A percentile compares a stretch with the other conserved stretches of the same genome.
Conservation (phyloP, 208 protist species). For the Trypanosoma boissoni region DNA sequence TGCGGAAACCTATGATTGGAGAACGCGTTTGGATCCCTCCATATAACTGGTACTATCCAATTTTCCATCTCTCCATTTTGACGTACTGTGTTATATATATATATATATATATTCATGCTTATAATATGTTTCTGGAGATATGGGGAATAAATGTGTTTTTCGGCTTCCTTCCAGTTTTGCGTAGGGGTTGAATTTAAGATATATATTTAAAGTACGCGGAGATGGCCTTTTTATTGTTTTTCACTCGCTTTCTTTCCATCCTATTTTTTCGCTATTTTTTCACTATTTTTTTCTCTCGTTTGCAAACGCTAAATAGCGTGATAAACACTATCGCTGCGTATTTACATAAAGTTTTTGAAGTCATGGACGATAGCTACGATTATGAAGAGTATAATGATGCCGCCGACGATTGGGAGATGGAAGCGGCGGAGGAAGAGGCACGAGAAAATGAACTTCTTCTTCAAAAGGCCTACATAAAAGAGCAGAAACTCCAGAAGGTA, state of each 20-base stretch:
- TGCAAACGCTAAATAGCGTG: neutral
- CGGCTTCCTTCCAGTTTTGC: no score
- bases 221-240: neutral
- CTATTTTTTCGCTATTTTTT: neutral
- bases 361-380: conserved; percentile 24
- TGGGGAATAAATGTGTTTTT: neutral
- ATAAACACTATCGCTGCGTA: neutral
- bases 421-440: conserved; percentile 63
- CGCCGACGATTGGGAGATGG: conserved; percentile 83
- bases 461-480: conserved; percentile 42
- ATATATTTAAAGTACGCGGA: neutral
- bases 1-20: no score
- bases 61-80: no score
- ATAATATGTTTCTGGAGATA: neutral
- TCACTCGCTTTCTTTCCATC: neutral
- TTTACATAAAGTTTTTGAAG: neutral
- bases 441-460: conserved; percentile 32
- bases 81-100: no score
- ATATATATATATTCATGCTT: no score
- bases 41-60: no score
- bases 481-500: conserved; percentile 57
- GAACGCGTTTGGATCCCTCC: no score
- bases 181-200: no score
- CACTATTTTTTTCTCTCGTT: neutral
- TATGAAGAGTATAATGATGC: conserved; percentile 74